Conservation (phyloP, 31 red algal genomes). For the Odonthalia washingtoniensis region DNA sequence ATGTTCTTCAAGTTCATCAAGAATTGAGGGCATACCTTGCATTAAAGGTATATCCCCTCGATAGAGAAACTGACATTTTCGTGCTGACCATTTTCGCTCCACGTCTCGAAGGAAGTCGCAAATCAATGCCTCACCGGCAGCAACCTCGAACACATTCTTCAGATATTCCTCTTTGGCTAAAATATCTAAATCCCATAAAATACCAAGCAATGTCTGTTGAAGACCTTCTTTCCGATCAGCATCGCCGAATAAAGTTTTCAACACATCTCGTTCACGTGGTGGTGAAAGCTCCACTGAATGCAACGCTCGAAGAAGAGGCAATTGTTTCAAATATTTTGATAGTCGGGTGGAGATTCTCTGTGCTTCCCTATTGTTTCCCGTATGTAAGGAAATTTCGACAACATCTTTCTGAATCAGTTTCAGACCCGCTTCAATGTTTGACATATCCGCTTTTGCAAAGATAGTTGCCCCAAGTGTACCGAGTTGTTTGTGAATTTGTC, state of each 20-base stretch:
- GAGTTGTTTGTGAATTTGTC: constrained; percentile 33
- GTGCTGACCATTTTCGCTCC: constrained; percentile 49
- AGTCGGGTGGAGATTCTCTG: no score
- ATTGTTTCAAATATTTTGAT: constrained; percentile 6
- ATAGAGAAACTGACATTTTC: constrained; percentile 56
- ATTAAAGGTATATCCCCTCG: constrained; percentile 45
- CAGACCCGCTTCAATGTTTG: constrained; percentile 46
- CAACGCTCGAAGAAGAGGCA: constrained; percentile 37
- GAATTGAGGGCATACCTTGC: constrained; percentile 66
- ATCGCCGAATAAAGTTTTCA: constrained; percentile 61
- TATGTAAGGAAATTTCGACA: constrained; percentile 24
- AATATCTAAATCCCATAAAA: constrained; percentile 62
- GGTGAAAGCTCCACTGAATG: constrained; percentile 59
- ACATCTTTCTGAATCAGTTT: constrained; percentile 33
- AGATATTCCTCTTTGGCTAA: constrained; percentile 52
- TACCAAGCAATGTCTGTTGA: constrained; percentile 31
- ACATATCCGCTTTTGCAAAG: no score
- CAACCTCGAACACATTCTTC: constrained; percentile 64
- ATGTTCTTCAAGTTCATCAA: constrained; percentile 79
- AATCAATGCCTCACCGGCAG: constrained; percentile 69
- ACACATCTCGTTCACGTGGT: constrained; percentile 72
- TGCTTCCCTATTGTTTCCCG: no score
- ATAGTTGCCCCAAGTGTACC: constrained; percentile 4
- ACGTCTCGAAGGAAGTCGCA: constrained; percentile 62
- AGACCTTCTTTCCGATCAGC: constrained; percentile 38